Evolutionary conservation across 192 early-diverging fungal genomes (phyloP).

Genomic region (Ambispora gerdemannii): DNA sequence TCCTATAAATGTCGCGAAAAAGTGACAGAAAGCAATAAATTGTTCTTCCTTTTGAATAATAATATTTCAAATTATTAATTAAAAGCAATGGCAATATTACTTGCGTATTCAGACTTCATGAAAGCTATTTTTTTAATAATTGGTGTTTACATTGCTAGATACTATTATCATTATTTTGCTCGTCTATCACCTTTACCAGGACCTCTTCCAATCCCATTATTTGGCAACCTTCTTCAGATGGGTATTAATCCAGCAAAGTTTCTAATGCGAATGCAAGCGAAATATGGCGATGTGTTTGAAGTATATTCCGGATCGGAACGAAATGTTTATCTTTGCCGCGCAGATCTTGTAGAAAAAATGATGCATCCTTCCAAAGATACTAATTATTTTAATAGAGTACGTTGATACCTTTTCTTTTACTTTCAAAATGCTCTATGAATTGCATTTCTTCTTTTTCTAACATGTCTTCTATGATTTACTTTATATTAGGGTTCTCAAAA

Average conservation of each 20-base stretch:
- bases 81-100: too few relatives aligned
- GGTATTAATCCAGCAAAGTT: not conserved
- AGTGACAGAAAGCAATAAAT: too few relatives aligned
- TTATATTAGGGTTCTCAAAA: not conserved
- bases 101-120: too few relatives aligned
- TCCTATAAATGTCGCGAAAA: too few relatives aligned
- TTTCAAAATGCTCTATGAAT: not conserved
- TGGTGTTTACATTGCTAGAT: too few relatives aligned
- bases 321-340: conserved; percentile 2
- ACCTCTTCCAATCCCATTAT: not conserved
- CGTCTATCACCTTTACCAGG: not conserved
- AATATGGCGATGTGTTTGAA: conserved; percentile 26
- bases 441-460: not conserved
- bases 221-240: not conserved
- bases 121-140: too few relatives aligned
- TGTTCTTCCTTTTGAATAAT: too few relatives aligned
- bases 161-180: conserved; percentile 11
- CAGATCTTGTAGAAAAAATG: conserved; percentile 17
- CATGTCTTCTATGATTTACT: not conserved
- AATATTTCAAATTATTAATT: too few relatives aligned
- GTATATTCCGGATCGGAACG: conserved; percentile 2
- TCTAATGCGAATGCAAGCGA: not conserved
- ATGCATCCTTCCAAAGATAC: not conserved
- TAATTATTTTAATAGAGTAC: conserved; percentile 2
- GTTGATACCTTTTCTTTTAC: not conserved